phyloP scores from a whole-genome alignment of 2,329 filamentous ascomycete species.

The Aspergillus ibericus region DNA sequence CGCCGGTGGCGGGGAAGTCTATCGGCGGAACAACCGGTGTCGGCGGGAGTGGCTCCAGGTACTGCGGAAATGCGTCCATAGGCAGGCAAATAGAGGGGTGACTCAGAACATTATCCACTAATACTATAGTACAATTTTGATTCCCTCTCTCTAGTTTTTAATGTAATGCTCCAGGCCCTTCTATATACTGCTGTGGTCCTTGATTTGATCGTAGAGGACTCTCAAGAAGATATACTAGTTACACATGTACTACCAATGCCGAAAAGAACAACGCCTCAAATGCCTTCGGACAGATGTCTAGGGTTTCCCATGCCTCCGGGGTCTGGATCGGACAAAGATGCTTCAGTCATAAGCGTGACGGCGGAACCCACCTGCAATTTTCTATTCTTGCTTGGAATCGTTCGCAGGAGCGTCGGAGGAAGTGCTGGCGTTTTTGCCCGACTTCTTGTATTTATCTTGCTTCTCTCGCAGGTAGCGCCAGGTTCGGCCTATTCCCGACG shows the following conservation, averaged over 20 bases:
- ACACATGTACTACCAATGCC: conserved; percentile 12
- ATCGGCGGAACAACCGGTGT: conserved; percentile 5
- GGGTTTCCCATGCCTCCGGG: conserved; percentile 2
- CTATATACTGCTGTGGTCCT: conserved; percentile 4
- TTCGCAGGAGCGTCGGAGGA: conserved; percentile 19
- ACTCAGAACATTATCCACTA: background rate
- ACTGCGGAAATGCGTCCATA: background rate
- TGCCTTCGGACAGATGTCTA: conserved; percentile 14
- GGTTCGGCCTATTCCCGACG: conserved; percentile 69
- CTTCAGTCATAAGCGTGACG: conserved; percentile 11
- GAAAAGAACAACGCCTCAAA: conserved; percentile 18
- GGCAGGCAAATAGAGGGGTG: background rate
- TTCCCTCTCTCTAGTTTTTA: background rate
- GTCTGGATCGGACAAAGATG: background rate
- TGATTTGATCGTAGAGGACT: background rate
- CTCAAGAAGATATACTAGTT: conserved; percentile 9
- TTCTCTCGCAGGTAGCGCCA: conserved; percentile 83
- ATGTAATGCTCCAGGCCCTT: background rate
- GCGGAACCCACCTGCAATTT: background rate
- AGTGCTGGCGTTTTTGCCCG: conserved; percentile 31
- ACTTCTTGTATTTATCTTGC: conserved; percentile 59
- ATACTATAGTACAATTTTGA: background rate
- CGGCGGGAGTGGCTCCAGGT: conserved; percentile 2
- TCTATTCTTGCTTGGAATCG: conserved; percentile 23
- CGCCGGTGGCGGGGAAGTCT: conserved; percentile 9